Percentiles rank a stretch among this genome's conserved stretches.
Evolutionary conservation across 1,284 basidiomycete species (phyloP).

Genomic region (Puccinia novopanici): DNA sequence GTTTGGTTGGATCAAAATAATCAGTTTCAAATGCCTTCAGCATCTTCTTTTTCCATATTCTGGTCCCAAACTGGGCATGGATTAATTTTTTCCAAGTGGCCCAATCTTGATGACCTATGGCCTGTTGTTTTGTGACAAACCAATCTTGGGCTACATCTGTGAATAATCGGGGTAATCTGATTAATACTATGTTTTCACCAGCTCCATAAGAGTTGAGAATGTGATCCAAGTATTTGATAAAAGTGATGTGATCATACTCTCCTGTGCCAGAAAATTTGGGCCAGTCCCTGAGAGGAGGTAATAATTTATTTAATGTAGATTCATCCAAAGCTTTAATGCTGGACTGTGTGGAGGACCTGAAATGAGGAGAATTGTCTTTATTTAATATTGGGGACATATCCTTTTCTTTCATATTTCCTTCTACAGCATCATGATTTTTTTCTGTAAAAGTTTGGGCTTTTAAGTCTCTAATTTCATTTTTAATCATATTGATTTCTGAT

Average conservation of each 20-base stretch:
- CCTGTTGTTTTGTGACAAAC: background rate
- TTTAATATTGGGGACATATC: too few relatives aligned
- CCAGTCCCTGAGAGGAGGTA: background rate
- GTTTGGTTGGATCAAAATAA: slow-evolving; percentile 1
- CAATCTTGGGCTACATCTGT: slow-evolving; percentile 7
- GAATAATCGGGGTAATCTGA: background rate
- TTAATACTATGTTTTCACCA: background rate
- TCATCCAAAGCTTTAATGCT: too few relatives aligned
- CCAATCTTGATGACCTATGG: background rate
- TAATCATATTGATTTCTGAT: too few relatives aligned
- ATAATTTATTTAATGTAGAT: background rate
- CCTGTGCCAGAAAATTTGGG: background rate
- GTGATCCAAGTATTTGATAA: background rate
- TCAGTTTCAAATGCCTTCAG: slow-evolving; percentile 4
- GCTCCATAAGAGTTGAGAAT: background rate
- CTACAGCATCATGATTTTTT: too few relatives aligned
- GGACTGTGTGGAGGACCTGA: too few relatives aligned
- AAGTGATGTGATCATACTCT: background rate
- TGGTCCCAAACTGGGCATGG: background rate
- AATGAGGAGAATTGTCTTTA: too few relatives aligned
- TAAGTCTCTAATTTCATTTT: too few relatives aligned
- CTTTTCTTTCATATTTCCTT: too few relatives aligned
- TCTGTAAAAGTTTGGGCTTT: too few relatives aligned
- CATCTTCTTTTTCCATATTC: too few relatives aligned
- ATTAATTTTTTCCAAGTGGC: background rate